Evolutionary conservation across 2,329 filamentous ascomycete species (phyloP), one percentile per base, ranked within the genome.

Genomic region (Penicillium verrucosum): DNA sequence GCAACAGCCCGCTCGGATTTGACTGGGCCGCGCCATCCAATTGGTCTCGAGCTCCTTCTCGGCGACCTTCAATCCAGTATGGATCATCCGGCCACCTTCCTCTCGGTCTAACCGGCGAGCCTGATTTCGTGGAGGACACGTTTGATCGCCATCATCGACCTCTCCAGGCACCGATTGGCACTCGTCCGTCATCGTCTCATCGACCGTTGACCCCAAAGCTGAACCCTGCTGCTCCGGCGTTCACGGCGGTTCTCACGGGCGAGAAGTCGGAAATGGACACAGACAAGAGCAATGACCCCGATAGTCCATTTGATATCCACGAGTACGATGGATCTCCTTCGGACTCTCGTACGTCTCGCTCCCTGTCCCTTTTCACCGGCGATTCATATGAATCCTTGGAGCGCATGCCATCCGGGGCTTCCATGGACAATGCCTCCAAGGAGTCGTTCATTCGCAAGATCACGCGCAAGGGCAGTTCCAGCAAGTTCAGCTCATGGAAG

Each of bases 211-310:
- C 86, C 74, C 66, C 85, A 45, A 81, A 82, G 65, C 81, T 97
- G 29, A 97, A 99, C 67, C 94, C 94, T 8, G 85, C 90, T 7
- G 94, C 93, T 0, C 92, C 92, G 9, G 90, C 89, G 0, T 97
- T 97, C 71, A 93, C 89, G 74, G 87, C 82, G 10, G 82, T 86
- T 37, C 84, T 94, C 57, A 84, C 60, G 16, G 61, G 86, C 65
- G 75, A 74, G 63, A 77, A 73, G 49, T 75, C 76, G 76, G 78
- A 77, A 51, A 75, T 70, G 47, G 72, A 73, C 34, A 73, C 70
- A 55, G 64, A 59, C 14, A 73, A 71, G 40, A 65, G 68, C 14
- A 69, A 69, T 36, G 76, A 77, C 5, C 34, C 58, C 9, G 68
- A 69, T 14, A 60, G 54, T 10, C 58, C 64, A 10, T 69, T 70